Conservation (phyloP, 768 basidiomycete species). For the Boletus rex-veris region DNA sequence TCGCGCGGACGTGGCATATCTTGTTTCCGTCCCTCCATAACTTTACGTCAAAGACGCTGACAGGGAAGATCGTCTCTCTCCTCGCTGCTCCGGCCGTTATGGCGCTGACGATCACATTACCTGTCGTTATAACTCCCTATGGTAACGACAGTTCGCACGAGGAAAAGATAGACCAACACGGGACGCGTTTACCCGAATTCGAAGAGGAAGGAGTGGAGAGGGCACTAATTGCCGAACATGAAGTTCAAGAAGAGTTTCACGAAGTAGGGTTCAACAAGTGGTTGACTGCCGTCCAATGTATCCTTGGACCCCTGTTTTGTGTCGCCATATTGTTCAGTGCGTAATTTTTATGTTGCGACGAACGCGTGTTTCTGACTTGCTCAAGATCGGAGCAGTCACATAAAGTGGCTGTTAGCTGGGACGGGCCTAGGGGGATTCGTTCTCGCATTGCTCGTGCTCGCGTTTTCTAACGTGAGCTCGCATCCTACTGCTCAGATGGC, state of each 20-base stretch:
- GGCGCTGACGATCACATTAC: slow-evolving; percentile 81
- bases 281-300: slow-evolving; percentile 82
- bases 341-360: slow-evolving; percentile 26
- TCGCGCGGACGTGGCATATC: slow-evolving; percentile 50
- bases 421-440: slow-evolving; percentile 53
- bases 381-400: slow-evolving; percentile 36
- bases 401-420: slow-evolving; percentile 52
- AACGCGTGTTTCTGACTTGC: neutral
- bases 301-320: slow-evolving; percentile 77
- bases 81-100: slow-evolving; percentile 87
- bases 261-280: slow-evolving; percentile 71
- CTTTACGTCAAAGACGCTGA: slow-evolving; percentile 64
- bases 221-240: slow-evolving; percentile 69
- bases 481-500: slow-evolving; percentile 57
- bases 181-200: slow-evolving; percentile 58
- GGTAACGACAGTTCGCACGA: slow-evolving; percentile 14
- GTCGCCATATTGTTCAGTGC: slow-evolving; percentile 73
- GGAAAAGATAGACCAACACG: slow-evolving; percentile 32
- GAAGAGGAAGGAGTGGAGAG: slow-evolving; percentile 75
- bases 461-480: slow-evolving; percentile 58
- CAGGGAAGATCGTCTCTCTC: slow-evolving; percentile 69
- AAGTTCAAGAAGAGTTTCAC: slow-evolving; percentile 65
- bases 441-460: slow-evolving; percentile 51
- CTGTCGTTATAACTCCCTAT: slow-evolving; percentile 76
- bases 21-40: slow-evolving; percentile 84